Conservation (phyloP, 768 basidiomycete species). For the Xanthoconium purpureum region DNA sequence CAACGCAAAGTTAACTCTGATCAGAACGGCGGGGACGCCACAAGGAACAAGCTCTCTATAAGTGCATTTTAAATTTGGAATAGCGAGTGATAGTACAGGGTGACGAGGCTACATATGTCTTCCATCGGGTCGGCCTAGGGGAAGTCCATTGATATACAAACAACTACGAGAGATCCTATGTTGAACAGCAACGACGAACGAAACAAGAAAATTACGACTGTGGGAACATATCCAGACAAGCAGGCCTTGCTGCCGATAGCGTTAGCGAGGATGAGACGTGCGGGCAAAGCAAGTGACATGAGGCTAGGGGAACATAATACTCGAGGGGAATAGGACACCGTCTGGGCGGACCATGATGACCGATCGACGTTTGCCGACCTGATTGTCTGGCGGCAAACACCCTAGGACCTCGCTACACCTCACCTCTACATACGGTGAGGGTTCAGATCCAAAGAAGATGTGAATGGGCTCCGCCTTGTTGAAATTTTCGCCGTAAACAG, state of each 20-base stretch:
- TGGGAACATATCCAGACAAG: constrained; percentile 17
- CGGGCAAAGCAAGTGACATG: constrained; percentile 5
- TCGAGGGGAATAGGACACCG: constrained; percentile 85
- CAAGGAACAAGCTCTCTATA: constrained; percentile 15
- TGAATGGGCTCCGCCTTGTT: constrained; percentile 76
- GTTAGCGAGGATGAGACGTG: constrained; percentile 16
- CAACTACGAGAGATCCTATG: constrained; percentile 30
- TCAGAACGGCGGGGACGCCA: neutral
- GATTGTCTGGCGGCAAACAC: constrained; percentile 73
- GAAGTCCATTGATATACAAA: constrained; percentile 33
- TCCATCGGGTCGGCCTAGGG: constrained; percentile 16
- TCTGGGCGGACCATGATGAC: constrained; percentile 81
- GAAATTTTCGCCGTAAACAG: constrained; percentile 88
- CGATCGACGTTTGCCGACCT: constrained; percentile 65
- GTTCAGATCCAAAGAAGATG: constrained; percentile 85
- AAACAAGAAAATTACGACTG: constrained; percentile 20
- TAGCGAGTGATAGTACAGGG: constrained; percentile 25
- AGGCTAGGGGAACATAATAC: constrained; percentile 71
- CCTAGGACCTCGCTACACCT: constrained; percentile 84
- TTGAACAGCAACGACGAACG: constrained; percentile 23
- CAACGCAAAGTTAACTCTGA: constrained; percentile 9
- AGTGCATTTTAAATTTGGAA: constrained; percentile 13
- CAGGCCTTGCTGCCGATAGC: constrained; percentile 31
- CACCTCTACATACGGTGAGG: constrained; percentile 83
- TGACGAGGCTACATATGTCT: constrained; percentile 32